Percentiles rank a stretch among this genome's conserved stretches.
Evolutionary conservation across 345 rosid species (phyloP).

Genomic region (Eucalyptus caleyi): DNA sequence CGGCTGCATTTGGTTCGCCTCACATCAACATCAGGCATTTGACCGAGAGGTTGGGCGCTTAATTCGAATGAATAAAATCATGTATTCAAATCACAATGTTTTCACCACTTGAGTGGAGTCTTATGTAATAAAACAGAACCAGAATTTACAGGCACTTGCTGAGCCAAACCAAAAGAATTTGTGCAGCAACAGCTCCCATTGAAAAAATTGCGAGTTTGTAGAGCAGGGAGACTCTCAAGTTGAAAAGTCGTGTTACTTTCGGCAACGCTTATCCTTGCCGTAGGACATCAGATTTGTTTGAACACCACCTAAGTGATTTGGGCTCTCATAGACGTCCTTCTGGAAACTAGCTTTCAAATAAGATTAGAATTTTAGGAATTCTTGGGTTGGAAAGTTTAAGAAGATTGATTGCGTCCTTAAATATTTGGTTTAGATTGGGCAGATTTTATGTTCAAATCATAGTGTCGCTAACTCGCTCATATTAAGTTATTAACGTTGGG

Average conservation of each 20-base stretch:
- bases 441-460: neutral
- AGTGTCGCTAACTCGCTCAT: too few species aligned
- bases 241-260: neutral
- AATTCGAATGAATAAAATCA: neutral
- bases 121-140: neutral
- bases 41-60: neutral
- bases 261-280: neutral
- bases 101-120: neutral
- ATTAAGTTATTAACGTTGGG: too few species aligned
- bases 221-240: neutral
- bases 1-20: neutral
- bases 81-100: neutral
- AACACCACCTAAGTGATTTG: neutral
- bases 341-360: neutral
- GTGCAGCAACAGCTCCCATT: neutral
- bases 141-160: neutral
- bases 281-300: neutral
- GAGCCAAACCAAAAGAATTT: neutral
- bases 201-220: neutral
- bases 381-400: neutral
- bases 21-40: neutral
- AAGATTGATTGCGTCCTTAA: neutral
- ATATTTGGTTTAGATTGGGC: neutral
- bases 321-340: neutral
- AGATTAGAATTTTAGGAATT: neutral